Base-by-base conservation (phyloP, 2,329 filamentous ascomycete genomes). In the Pseudogymnoascus sp. region DNA sequence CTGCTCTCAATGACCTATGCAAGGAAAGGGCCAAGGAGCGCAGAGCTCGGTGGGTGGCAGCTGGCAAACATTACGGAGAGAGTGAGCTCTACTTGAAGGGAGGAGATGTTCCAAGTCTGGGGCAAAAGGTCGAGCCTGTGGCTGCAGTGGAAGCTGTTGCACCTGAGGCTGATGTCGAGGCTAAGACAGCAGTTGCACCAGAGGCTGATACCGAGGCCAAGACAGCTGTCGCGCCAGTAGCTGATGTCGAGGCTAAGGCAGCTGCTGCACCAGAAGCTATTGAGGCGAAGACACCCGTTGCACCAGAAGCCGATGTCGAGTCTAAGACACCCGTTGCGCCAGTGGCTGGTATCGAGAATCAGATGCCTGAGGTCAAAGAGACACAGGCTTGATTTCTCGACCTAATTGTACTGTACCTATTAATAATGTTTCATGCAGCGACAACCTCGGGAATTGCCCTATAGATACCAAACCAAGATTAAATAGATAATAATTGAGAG, bases 41-140 rank as follows among this genome's bases (percentile, higher is more conserved):
- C 67, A 76, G 75, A 63, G 78, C 82, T 66, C 79, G 91, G 59
- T 99, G 94, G 94, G 79, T 85, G 64, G 82, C 83, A 12, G 90
- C 82, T 21, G 94, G 94, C 18, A 89, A 88, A 75, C 76, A 82
- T 63, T 81, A 96, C 65, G 94, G 94, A 26, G 92, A 96, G 75
- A 86, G 82, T 58, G 94, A 99, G 75, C 82, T 85, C 62, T 96
- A 92, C 69, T 78, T 99, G n/a, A 83, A 84, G 64, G 92, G 92
- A n/a, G 69, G 65, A 39, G 60, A 67, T 64, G 61, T 41, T 33
- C 62, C 63, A 48, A 70, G 68, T 45, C 38, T 71, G 45, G 39
- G 45, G n/a, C 5, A 26, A 4, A 26, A 18, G 5, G 55, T 18
- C 10, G 30, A 57, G 30, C 30, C 55, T 13, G 55, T 23, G 55